Evolutionary conservation across 345 rosid species (phyloP).

Genomic region (Acer negundo): DNA sequence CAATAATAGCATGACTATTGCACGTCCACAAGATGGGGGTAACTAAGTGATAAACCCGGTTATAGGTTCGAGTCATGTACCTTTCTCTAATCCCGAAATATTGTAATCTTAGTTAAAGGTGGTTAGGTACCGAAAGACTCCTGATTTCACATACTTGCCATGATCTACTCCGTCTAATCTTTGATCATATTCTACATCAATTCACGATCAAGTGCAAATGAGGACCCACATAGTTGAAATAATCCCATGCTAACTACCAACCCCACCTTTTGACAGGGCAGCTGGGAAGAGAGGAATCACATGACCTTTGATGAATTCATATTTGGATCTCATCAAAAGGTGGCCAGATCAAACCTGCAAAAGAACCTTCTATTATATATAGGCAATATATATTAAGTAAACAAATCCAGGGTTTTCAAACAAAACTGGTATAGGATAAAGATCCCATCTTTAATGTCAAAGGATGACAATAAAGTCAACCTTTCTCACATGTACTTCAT

Average conservation of each 20-base stretch:
- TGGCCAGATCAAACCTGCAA: background rate
- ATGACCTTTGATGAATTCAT: background rate
- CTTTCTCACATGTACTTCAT: background rate
- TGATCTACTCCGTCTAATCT: background rate
- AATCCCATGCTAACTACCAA: slow-evolving; percentile 5
- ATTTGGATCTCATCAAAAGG: background rate
- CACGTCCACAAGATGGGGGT: no score
- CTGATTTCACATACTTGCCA: background rate
- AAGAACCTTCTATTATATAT: background rate
- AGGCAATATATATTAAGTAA: no score
- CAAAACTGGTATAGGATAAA: background rate
- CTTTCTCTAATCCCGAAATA: no score
- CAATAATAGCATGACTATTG: background rate
- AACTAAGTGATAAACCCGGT: no score
- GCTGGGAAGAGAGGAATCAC: background rate
- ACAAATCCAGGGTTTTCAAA: no score
- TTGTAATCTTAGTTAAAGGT: no score
- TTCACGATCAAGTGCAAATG: background rate
- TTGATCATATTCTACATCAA: background rate
- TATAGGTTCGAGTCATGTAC: no score
- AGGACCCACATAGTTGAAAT: background rate
- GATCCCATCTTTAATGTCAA: background rate
- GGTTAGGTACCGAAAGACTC: no score
- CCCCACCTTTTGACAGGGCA: slow-evolving; percentile 9
- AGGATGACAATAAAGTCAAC: slow-evolving; percentile 2